These are phyloP conservation scores for Cytospora mali DNA, from an alignment of 2,329 filamentous ascomycete genomes.

Conservation along the genomic window DNA sequence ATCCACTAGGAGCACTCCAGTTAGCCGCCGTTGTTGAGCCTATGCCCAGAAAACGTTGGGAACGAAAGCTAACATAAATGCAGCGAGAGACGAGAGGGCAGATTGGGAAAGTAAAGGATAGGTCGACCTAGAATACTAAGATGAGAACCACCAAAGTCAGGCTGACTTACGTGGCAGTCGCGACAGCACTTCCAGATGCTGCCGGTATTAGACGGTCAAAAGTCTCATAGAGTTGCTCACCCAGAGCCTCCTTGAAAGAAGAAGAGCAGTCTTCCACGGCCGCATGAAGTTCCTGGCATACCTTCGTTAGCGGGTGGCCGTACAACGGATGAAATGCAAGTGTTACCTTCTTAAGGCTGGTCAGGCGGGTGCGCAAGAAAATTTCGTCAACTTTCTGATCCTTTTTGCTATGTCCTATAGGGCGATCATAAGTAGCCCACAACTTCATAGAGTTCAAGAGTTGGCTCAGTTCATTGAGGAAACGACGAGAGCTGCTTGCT, in stretches of 20 bases:
- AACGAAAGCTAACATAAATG: not conserved
- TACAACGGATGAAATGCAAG: not conserved
- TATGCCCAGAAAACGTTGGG: not conserved
- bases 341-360: not conserved
- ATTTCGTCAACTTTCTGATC: not conserved
- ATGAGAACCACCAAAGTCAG: not conserved
- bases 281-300: not conserved
- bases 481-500: conserved; percentile 46
- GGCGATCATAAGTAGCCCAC: conserved; percentile 35
- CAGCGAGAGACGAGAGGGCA: too few relatives aligned
- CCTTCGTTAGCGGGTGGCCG: not conserved
- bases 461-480: conserved; percentile 54
- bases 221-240: not conserved
- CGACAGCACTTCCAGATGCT: conserved; percentile 8
- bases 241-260: not conserved
- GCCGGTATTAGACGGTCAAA: not conserved
- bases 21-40: not conserved
- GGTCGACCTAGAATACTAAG: not conserved
- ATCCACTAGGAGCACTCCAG: conserved; percentile 26
- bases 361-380: not conserved
- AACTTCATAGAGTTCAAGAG: conserved; percentile 55
- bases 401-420: not conserved
- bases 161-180: conserved; percentile 1
- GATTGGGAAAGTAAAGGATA: not conserved
- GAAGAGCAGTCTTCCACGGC: not conserved